Percentiles rank a stretch among this genome's conserved stretches.
These are phyloP conservation scores for Erysimum pusillum DNA, from an alignment of 441 rosid genomes.

Conservation along the genomic window DNA sequence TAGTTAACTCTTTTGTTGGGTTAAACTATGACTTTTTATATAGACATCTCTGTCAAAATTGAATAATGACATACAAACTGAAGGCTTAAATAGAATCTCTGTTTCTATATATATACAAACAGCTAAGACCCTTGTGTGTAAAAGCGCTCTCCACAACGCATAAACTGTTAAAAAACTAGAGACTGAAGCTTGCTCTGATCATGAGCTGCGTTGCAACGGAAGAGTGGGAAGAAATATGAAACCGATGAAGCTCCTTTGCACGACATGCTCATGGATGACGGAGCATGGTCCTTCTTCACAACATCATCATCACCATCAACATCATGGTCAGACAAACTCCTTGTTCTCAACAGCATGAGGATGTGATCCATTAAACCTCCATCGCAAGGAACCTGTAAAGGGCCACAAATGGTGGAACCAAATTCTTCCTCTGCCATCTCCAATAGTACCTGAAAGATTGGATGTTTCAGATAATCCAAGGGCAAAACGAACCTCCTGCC, in stretches of 20 bases:
- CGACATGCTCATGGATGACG: constrained; percentile 41
- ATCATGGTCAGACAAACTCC: constrained; percentile 37
- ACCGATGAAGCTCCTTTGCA: constrained; percentile 51
- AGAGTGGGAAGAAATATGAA: constrained; percentile 49
- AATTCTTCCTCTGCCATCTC: constrained; percentile 67
- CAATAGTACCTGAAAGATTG: constrained; percentile 53
- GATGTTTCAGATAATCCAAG: constrained; percentile 54
- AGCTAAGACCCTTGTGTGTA: constrained; percentile 19
- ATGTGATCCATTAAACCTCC: constrained; percentile 54
- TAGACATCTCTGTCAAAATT: constrained; percentile 36
- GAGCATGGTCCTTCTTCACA: constrained; percentile 35
- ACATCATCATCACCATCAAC: constrained; percentile 35
- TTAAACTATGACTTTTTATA: constrained; percentile 4
- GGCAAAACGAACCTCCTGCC: constrained; percentile 58
- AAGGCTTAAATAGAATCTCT: constrained; percentile 31
- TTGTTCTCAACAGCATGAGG: constrained; percentile 45
- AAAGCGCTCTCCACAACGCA: constrained; percentile 34
- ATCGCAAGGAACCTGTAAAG: constrained; percentile 61
- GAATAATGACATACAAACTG: constrained; percentile 33
- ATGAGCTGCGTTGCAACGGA: constrained; percentile 41
- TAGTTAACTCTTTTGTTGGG: constrained; percentile 18
- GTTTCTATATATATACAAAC: constrained; percentile 42
- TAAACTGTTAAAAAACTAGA: constrained; percentile 41
- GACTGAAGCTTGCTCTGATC: constrained; percentile 46
- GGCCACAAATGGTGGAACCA: constrained; percentile 52